Evolutionary conservation across 306 rosid species (phyloP), one percentile per base, ranked within the genome.

Genomic region (Nissolia schottii): DNA sequence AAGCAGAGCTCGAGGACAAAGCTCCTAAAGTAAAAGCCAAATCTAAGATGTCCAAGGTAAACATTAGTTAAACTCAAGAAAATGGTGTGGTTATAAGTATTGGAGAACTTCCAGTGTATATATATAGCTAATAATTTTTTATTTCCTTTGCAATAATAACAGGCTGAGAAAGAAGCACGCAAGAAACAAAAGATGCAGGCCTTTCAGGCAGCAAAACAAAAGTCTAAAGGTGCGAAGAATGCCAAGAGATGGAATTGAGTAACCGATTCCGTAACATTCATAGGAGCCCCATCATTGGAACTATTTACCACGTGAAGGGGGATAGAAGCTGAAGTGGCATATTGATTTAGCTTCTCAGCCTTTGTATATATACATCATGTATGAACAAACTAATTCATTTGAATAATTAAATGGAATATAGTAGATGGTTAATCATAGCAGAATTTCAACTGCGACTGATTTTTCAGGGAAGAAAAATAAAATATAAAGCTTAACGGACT

Each of bases 21-120:
- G 98, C 96, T 81, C 97, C 97, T 31, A 89, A 91, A 81, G 81
- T 87, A 60, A 93, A 93, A 80, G 98, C 98, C 75, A 93, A 93
- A 85, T 93, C 97, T 16, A 93, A 93, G 89, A 93, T 94, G 98
- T 91, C 98, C 5, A 94, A 89, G 96, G 98, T 93, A 77, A 43
- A 23, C 69, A 37, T 54, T 58, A 29, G 23, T 40, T 27, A 13
- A 53, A 54, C 15, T 15, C 54, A 8, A 22, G 16, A 64, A 54
- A 22, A 73, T 22, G 35, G 19, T 41, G 22, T 32, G 60, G 34
- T 78, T 24, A 14, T 34, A 48, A 57, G 54, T 74, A 40, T 64
- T 38, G 54, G 58, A 38, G 29, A 38, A 67, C 37, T 45, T 64
- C 54, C 35, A n/a, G n/a, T n/a, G n/a, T n/a, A n/a, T n/a, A 28